Conservation (phyloP, 192 early-diverging fungal genomes). For the Backusella tarrabulga region DNA sequence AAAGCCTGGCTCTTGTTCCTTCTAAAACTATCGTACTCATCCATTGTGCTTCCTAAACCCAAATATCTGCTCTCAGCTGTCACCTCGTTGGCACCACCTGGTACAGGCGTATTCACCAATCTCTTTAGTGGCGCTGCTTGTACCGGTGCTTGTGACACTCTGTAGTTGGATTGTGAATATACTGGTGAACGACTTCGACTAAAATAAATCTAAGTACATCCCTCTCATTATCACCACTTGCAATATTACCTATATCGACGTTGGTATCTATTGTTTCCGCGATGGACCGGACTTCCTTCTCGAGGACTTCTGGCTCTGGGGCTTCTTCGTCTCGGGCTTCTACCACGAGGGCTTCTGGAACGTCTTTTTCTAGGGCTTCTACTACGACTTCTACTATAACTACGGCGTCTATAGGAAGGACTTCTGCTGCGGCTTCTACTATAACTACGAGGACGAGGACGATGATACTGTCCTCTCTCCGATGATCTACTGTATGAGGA, state of each 20-base stretch:
- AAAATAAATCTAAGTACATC: background rate
- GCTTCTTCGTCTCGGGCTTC: conserved; percentile 3
- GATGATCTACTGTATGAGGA: background rate
- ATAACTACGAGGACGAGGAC: background rate
- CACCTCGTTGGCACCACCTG: background rate
- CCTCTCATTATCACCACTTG: background rate
- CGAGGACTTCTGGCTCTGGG: background rate
- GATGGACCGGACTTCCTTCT: background rate
- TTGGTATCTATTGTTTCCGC: background rate
- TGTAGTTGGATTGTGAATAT: background rate
- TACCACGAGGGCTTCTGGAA: background rate
- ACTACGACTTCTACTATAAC: background rate
- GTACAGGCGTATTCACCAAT: background rate
- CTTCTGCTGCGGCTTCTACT: conserved; percentile 1
- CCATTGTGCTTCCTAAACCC: background rate
- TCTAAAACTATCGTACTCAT: conserved; percentile 23
- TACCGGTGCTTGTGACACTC: background rate
- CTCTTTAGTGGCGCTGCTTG: background rate
- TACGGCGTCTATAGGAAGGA: background rate
- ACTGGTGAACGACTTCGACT: conserved; percentile 5
- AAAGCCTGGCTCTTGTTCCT: conserved; percentile 20
- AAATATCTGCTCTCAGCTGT: background rate
- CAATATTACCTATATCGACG: background rate
- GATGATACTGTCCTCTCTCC: background rate
- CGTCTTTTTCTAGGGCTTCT: background rate